Base-by-base conservation (phyloP, 768 basidiomycete species). In the Boletus vinaceobasis region DNA sequence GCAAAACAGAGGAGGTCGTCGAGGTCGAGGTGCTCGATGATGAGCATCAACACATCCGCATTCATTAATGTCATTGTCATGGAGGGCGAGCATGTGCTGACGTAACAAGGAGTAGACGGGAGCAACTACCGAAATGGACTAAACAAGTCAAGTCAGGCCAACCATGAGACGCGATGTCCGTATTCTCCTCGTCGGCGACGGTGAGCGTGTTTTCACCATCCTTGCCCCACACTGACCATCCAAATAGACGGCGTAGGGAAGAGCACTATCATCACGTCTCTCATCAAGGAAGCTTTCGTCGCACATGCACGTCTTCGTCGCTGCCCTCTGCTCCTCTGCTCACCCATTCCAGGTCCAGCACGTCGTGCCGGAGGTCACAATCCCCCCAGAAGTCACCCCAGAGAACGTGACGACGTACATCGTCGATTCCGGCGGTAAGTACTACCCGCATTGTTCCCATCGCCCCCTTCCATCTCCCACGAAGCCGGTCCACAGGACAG, bases 321-420 rank as follows among this genome's bases (percentile, higher is more conserved):
- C 43, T 7, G n/a, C 50, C 37, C 43, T 46, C 46, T 43, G 26
- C 40, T 37, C 40, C 3, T 26, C 37, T 44, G 31, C 50, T 61
- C 46, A 56, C 45, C 31, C 51, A 11, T 36, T 33, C 5, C 65
- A 97, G 95, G 94, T 97, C 43, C 93, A 96, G 72, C 90, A 93
- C 63, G 79, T 96, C 64, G 88, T 98, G 38, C 96, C 96, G 4
- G 96, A 98, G 72, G 94, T 99, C 43, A 98, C 96, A 7, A 97
- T 99, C 52, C 97, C 96, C 7, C 93, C 95, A 64, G 92, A 95
- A 73, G 93, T 97, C 44, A 96, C 94, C 21, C 93, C 96, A 46
- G 94, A 96, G 75, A 94, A 97, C 68, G 93, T 99, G 38, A 98
- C 96, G 1, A 98, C 95, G 5, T 92, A 95, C 68, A 98, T 99